Base-by-base conservation (phyloP, 768 basidiomycete species). In the Suillus placidus region DNA sequence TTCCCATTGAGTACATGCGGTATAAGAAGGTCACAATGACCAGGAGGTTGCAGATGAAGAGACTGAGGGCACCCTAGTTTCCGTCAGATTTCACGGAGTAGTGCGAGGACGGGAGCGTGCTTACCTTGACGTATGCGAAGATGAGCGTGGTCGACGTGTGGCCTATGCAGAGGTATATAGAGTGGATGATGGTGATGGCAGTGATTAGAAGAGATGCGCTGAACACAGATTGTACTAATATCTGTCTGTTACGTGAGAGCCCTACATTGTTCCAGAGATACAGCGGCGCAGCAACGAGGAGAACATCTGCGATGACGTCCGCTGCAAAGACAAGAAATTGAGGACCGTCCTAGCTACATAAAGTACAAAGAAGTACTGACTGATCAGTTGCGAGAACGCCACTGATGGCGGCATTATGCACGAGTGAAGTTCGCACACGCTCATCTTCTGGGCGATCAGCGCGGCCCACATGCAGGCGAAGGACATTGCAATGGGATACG, bases 11-110 rank as follows among this genome's bases (percentile, higher is more conserved):
- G 32, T 12, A 30, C 8, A 58, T n/a, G 32, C 62, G 49, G 12
- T 63, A 63, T 12, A 49, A 20, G 20, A 35, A 38, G n/a, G 54
- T 63, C 13, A 63, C 62, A 35, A 63, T 57, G 18, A 63, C 62
- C 62, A 63, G 30, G 14, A 63, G n/a, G 18, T 63, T 63, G 52
- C 62, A 63, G 34, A 63, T 58, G 8, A 63, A 23, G 12, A 63
- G 38, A 23, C 20, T 56, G 16, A 63, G 54, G 16, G 62, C 55
- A 20, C 26, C 38, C 62, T 63, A 10, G 9, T 51, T 51, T 26
- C 35, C 7, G 18, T 43, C 30, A 32, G 47, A 32, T 51, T 26
- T 47, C 6, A 18, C 18, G 2, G 52, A 32, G 30, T 30, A 30
- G 16, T 32, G 8, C 9, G 30, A 32, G 9, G 16, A 32, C 20